phyloP scores from a whole-genome alignment of 768 basidiomycete species.

The Rhizopogon vinicolor region DNA sequence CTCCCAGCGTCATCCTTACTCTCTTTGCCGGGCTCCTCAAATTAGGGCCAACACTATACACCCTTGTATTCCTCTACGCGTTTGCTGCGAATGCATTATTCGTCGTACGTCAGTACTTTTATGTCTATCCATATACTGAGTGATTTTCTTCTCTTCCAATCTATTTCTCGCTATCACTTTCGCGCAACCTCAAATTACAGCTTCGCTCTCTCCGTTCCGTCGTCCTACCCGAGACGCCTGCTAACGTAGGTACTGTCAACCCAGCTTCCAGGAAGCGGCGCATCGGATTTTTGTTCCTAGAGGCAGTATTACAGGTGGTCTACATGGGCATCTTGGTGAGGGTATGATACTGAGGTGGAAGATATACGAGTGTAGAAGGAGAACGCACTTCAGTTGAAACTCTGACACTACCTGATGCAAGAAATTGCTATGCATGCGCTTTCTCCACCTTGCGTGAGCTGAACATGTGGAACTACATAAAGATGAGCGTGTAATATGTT shows the following conservation, averaged over 20 bases:
- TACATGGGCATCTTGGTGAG: constrained; percentile 86
- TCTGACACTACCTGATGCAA: no score
- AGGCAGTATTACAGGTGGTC: constrained; percentile 75
- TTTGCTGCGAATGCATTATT: constrained; percentile 93
- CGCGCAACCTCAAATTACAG: constrained; percentile 32
- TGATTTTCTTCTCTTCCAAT: neutral
- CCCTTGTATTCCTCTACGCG: constrained; percentile 73
- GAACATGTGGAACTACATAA: no score
- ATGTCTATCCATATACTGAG: neutral
- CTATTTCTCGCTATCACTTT: neutral
- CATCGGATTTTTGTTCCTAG: constrained; percentile 85
- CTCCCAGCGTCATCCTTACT: constrained; percentile 72
- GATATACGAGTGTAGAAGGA: no score
- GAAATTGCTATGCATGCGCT: no score
- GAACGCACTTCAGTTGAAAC: no score
- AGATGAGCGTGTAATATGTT: no score
- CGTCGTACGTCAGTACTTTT: constrained; percentile 50
- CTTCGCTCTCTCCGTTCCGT: constrained; percentile 91
- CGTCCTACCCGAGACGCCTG: constrained; percentile 74
- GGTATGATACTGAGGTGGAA: constrained; percentile 28
- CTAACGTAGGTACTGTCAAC: constrained; percentile 57
- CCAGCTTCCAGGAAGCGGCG: constrained; percentile 78
- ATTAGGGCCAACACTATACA: constrained; percentile 58
- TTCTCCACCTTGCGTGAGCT: no score
- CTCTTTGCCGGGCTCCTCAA: constrained; percentile 69